Conservation (phyloP, 495 filamentous ascomycete genomes). For the Usnea hakonensis region DNA sequence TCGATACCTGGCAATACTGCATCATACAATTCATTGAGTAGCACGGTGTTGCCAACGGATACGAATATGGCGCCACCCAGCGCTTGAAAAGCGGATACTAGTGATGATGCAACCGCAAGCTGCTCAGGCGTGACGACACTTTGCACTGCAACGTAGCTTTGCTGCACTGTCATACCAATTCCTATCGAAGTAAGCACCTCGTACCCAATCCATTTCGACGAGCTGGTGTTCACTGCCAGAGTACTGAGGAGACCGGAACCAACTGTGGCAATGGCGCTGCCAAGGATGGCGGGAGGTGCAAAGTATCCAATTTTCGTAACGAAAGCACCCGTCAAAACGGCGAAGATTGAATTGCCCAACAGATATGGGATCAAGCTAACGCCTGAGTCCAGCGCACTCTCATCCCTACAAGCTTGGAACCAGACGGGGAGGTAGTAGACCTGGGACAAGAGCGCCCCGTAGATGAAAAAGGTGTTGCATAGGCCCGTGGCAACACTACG, state of each 20-base stretch:
- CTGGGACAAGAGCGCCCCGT: background rate
- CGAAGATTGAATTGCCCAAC: background rate
- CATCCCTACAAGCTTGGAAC: background rate
- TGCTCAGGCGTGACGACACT: constrained; percentile 18
- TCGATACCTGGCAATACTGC: constrained; percentile 26
- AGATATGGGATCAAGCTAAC: background rate
- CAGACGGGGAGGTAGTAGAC: background rate
- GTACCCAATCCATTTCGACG: constrained; percentile 50
- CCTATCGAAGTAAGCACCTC: constrained; percentile 38
- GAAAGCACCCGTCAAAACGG: background rate
- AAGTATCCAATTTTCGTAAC: constrained; percentile 21
- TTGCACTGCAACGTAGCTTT: constrained; percentile 33
- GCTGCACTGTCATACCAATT: constrained; percentile 13
- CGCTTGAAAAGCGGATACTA: constrained; percentile 30
- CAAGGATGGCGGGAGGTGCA: constrained; percentile 10
- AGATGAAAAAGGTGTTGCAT: background rate
- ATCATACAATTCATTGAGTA: constrained; percentile 27
- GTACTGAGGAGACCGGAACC: constrained; percentile 48
- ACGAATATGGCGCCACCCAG: constrained; percentile 30
- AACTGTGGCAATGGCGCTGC: constrained; percentile 6
- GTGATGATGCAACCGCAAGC: constrained; percentile 27
- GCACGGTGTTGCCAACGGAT: constrained; percentile 26
- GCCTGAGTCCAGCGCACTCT: background rate
- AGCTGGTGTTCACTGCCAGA: constrained; percentile 36
- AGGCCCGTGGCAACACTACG: background rate